Base-by-base conservation (phyloP, 1,284 basidiomycete species). In the Ganoderma multipileum region DNA sequence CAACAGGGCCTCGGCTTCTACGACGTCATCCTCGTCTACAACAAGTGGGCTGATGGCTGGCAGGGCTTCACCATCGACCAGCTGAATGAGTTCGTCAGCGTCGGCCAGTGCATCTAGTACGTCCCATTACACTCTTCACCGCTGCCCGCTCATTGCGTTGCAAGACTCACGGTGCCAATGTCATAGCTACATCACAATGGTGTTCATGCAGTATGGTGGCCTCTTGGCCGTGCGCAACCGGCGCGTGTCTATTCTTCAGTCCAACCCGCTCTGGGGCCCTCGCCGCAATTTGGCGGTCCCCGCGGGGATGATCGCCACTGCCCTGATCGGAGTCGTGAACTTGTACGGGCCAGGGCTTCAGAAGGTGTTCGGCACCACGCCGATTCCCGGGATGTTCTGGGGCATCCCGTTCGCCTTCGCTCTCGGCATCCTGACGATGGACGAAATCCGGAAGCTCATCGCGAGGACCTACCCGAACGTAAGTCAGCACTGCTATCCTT, bases 121-220 rank as follows among this genome's bases (percentile, higher is more conserved):
- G 83, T 74, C 20, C 11, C 8, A 82, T 75, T 14, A 16, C 18
- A 11, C 2, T 57, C 80, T 4, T 38, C 39, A 0, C 9, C 18
- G 11, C 47, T 8, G 47, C 23, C 47, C 47, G 47, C 11, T 52
- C 23, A 52, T 52, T 14, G 47, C 47, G 23, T 26, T 26, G 12
- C 12, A 26, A 52, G 47, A 52, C 47, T 52, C 47, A 52, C 12
- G 23, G 26, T 26, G 23, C 4, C 23, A 28, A 50, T 14, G 87
- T 78, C 87, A 88, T 80, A 91, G 87, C 39, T 83, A 92, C 52
- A 86, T 92, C 61, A 72, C 75, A 7, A 73, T 76, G 57, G 75
- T 76, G 6, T 83, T 91, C 68, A 89, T 89, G 85, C 91, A 92
- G 80, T 91, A 87, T 83, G 88, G 83, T 72, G 79, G 73, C 47